A percentile compares a stretch with the other conserved stretches of the same genome.
Conservation (phyloP, 202 grass and related monocot genomes). For the Schoenoplectus triqueter region DNA sequence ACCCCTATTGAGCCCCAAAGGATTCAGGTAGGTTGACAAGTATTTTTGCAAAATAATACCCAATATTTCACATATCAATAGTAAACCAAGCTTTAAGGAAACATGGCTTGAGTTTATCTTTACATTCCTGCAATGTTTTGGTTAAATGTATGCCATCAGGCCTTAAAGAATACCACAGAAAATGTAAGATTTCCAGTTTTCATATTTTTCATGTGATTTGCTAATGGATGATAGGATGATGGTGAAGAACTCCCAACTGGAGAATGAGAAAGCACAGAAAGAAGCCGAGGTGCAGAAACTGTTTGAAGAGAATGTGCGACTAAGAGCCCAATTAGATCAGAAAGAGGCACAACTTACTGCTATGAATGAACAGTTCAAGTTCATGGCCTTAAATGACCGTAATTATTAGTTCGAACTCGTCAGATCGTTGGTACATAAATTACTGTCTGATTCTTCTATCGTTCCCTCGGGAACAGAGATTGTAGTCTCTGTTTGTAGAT, state of each 20-base stretch:
- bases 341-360: slow-evolving; percentile 77
- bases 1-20: too few species aligned
- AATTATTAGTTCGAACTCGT: slow-evolving; percentile 35
- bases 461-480: slow-evolving; percentile 14
- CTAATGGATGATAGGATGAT: slow-evolving; percentile 55
- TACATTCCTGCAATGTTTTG: not conserved
- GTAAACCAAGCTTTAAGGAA: not conserved
- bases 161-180: not conserved
- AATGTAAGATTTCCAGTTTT: not conserved
- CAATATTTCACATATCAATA: not conserved
- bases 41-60: slow-evolving; percentile 7
- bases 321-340: slow-evolving; percentile 71
- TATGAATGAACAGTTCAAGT: slow-evolving; percentile 95
- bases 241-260: slow-evolving; percentile 67
- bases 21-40: too few species aligned
- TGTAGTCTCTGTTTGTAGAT: slow-evolving; percentile 39
- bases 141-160: not conserved
- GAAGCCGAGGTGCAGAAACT: slow-evolving; percentile 75
- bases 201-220: slow-evolving; percentile 6
- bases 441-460: not conserved
- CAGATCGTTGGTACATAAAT: slow-evolving; percentile 37
- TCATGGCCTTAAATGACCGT: slow-evolving; percentile 63
- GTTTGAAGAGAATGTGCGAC: slow-evolving; percentile 84
- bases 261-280: slow-evolving; percentile 85
- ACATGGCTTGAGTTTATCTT: not conserved